Base-by-base conservation (phyloP, 1,284 basidiomycete species). In the Mycena citricolor region DNA sequence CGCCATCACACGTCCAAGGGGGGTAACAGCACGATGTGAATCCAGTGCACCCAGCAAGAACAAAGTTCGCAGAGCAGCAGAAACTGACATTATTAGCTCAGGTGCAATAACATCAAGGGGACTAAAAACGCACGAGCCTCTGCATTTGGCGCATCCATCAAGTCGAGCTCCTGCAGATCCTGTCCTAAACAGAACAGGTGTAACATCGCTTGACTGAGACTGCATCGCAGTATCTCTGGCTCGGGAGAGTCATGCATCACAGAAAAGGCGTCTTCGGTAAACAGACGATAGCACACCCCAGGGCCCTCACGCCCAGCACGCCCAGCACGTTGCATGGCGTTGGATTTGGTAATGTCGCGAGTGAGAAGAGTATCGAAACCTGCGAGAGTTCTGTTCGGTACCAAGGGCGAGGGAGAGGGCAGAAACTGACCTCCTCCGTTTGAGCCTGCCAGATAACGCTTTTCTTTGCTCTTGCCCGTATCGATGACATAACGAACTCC, bases 401-500 rank as follows among this genome's bases (percentile, higher is more conserved):
- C n/a, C 23, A 4, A 5, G 21, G 13, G 7, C 8, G 4, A n/a
- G 20, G 25, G 1, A 0, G 94, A 94, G 63, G 97, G 97, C 72
- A 97, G 3, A 97, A 40, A 97, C 90, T 63, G 94, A 98, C 68
- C 97, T 91, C 68, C 97, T 95, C 8, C 90, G 93, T 72, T 97
- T 95, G 20, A 31, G 8, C 44, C 44, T 10, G 49, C 49, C 5
- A 54, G 42, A 28, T 39, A 54, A 7, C 49, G 42, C 43, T 54
- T 54, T 35, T 51, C 52, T 38, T 54, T 54, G 32, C 43, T 40
- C 39, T 54, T 54, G 0, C 95, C 95, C 0, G 97, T 94, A 63
- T 99, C 95, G 32, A 99, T 93, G 45, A 99, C 95, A 61, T 98
- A 99, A 11, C 99, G 94, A 60, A 99, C 98, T 19, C 95, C 97